A percentile compares a stretch with the other conserved stretches of the same genome.
Conservation (phyloP, 2,329 filamentous ascomycete species). For the Penicillium aurantiogriseum region DNA sequence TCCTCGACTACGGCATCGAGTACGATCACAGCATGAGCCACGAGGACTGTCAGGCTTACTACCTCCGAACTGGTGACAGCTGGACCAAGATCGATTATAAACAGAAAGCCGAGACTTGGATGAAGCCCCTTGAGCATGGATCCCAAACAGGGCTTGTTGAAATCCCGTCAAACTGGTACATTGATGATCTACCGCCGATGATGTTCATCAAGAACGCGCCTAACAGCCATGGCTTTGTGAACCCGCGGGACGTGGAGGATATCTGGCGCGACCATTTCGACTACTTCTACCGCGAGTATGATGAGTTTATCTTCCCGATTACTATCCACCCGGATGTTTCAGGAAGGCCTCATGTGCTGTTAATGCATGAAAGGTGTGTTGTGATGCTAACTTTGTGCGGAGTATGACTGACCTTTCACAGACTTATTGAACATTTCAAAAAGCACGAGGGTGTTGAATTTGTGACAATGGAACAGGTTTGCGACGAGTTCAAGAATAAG, state of each 20-base stretch:
- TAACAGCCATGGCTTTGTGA: conserved; percentile 59
- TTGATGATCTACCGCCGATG: conserved; percentile 46
- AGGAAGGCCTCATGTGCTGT: conserved; percentile 67
- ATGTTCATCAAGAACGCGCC: conserved; percentile 47
- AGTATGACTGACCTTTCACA: conserved; percentile 6
- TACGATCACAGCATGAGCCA: conserved; percentile 48
- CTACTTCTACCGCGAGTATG: conserved; percentile 72
- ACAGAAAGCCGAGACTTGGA: conserved; percentile 44
- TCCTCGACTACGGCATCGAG: conserved; percentile 46
- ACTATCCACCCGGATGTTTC: conserved; percentile 73
- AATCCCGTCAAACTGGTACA: conserved; percentile 47
- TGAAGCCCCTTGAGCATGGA: conserved; percentile 50
- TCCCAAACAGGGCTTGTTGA: conserved; percentile 42
- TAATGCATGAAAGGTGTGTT: conserved; percentile 67
- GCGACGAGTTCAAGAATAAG: conserved; percentile 28
- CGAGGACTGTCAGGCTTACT: conserved; percentile 47
- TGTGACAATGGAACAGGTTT: conserved; percentile 31
- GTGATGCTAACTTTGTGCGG: background rate
- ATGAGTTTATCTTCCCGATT: conserved; percentile 74
- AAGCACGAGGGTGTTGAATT: conserved; percentile 30
- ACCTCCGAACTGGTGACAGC: conserved; percentile 43
- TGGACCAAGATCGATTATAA: conserved; percentile 46
- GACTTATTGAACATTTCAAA: conserved; percentile 31
- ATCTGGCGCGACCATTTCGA: conserved; percentile 64
- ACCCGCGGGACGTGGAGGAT: conserved; percentile 56